Conservation (phyloP, 1,284 basidiomycete genomes). For the Apiotrichum laibachii region DNA sequence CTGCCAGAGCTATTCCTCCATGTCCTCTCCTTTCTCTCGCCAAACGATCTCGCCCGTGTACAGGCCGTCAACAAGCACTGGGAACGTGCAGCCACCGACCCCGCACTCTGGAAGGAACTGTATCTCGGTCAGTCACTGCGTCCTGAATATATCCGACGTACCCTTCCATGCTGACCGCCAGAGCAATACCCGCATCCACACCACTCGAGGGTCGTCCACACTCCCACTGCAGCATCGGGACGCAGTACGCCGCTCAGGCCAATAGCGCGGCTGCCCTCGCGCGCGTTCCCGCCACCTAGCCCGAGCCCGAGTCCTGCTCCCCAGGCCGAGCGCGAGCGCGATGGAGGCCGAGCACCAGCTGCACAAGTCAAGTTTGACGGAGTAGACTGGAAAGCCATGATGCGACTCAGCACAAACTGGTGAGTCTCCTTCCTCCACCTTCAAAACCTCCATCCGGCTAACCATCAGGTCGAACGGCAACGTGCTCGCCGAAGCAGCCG, state of each 20-base stretch:
- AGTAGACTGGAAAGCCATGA: slow-evolving; percentile 50
- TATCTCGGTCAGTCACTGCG: slow-evolving; percentile 35
- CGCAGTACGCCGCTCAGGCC: slow-evolving; percentile 27
- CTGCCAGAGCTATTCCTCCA: slow-evolving; percentile 51
- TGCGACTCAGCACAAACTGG: slow-evolving; percentile 50
- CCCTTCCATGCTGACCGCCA: slow-evolving; percentile 6
- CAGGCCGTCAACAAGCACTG: slow-evolving; percentile 46
- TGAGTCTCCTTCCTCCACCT: slow-evolving; percentile 13
- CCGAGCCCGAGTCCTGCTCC: slow-evolving; percentile 1
- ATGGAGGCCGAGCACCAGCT: background rate
- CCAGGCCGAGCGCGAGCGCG: slow-evolving; percentile 6
- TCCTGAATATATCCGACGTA: no score
- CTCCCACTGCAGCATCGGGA: slow-evolving; percentile 2
- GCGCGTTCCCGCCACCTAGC: slow-evolving; percentile 47
- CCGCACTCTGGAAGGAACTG: slow-evolving; percentile 47
- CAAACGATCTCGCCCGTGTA: slow-evolving; percentile 37
- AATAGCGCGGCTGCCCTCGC: slow-evolving; percentile 40
- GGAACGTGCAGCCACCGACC: slow-evolving; percentile 45
- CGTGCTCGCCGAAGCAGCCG: slow-evolving; percentile 35
- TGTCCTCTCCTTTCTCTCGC: slow-evolving; percentile 42
- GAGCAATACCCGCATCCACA: slow-evolving; percentile 49
- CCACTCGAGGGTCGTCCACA: slow-evolving; percentile 36
- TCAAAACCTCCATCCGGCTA: background rate
- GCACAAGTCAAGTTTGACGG: slow-evolving; percentile 37
- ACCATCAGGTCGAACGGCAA: slow-evolving; percentile 46